Evolutionary conservation across 352 stramenopile genomes (phyloP).

Genomic region (Phytophthora constricta): DNA sequence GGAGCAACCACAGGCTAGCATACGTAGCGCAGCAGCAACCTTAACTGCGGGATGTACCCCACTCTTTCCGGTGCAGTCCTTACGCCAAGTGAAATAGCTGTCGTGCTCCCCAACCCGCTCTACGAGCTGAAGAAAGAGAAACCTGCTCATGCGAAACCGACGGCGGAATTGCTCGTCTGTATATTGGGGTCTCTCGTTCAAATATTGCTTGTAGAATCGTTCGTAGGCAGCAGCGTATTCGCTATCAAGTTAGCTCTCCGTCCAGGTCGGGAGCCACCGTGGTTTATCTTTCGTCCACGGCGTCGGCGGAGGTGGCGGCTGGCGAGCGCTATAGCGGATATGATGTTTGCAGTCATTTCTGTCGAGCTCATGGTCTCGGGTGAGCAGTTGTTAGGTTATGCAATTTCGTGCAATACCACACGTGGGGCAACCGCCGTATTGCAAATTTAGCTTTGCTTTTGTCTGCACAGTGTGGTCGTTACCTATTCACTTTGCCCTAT

Average conservation of each 20-base stretch:
- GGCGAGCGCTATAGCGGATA: not conserved
- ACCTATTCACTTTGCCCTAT: slow-evolving; percentile 6
- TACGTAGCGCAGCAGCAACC: slow-evolving; percentile 1
- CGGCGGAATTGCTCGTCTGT: slow-evolving; percentile 7
- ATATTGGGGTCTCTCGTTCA: not conserved
- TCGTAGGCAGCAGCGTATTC: slow-evolving; percentile 6
- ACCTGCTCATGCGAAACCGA: slow-evolving; percentile 2
- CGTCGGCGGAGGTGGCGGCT: not conserved
- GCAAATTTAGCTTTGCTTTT: not conserved
- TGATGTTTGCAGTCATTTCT: not conserved
- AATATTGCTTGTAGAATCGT: slow-evolving; percentile 1
- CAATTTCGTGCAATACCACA: not conserved
- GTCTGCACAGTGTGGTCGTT: not conserved
- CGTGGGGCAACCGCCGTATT: not conserved
- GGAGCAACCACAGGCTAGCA: slow-evolving; percentile 1
- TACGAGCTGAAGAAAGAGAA: not conserved
- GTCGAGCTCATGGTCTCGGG: not conserved
- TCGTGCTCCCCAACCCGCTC: not conserved
- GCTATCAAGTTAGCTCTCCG: slow-evolving; percentile 1
- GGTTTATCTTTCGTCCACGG: not conserved
- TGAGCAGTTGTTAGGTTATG: not conserved
- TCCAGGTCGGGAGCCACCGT: slow-evolving; percentile 1
- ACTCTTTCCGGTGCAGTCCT: slow-evolving; percentile 11
- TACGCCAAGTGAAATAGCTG: slow-evolving; percentile 2
- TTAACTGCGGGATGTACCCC: not conserved